Evolutionary conservation across 2,329 filamentous ascomycete genomes (phyloP), one percentile per base, ranked within the genome.

Genomic region (Botryotinia narcissicola): DNA sequence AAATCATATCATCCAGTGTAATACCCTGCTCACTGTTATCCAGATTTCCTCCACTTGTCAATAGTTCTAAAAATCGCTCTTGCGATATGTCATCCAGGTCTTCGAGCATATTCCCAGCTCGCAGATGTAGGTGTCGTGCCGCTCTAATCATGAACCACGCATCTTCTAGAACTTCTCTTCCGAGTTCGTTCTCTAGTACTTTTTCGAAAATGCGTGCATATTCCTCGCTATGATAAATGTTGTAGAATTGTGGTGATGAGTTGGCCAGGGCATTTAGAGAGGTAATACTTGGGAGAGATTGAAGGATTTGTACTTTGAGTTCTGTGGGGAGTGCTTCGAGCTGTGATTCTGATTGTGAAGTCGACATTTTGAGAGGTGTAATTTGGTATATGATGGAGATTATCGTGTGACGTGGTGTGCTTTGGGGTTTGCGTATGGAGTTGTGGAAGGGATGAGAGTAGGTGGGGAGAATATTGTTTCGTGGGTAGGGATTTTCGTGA

Each of bases 71-170:
- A 6, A 54, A 16, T 16, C 0, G 7, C 25, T 54, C 9, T 54
- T 1, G 48, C 20, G 48, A 54, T 54, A 2, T 16, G 5, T n/a
- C 12, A 7, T 54, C 48, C 48, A 54, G 5, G 12, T 54, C 12
- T n/a, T 1, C 10, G 0, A 3, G 14, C 6, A 0, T 0, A n/a
- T n/a, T n/a, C 16, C 25, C 1, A 12, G 10, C 12, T 16, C 48
- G 48, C 48, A n/a, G 48, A 2, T 54, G 25, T 54, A 54, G 1
- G 48, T 54, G 48, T 6, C 48, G 48, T 0, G 48, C 48, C 6
- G 48, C 48, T 54, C 25, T n/a, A 16, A 54, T 54, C 6, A 54
- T 25, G 3, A n/a, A 54, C 25, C 48, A 54, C 5, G 25, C 48
- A 7, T 54, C 48, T n/a, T 54, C 3, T 16, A 54, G 12, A 16